A percentile compares a stretch with the other conserved stretches of the same genome.
These are phyloP conservation scores for Coemansia sp. DNA, from an alignment of 192 early-diverging fungal genomes.

Conservation along the genomic window DNA sequence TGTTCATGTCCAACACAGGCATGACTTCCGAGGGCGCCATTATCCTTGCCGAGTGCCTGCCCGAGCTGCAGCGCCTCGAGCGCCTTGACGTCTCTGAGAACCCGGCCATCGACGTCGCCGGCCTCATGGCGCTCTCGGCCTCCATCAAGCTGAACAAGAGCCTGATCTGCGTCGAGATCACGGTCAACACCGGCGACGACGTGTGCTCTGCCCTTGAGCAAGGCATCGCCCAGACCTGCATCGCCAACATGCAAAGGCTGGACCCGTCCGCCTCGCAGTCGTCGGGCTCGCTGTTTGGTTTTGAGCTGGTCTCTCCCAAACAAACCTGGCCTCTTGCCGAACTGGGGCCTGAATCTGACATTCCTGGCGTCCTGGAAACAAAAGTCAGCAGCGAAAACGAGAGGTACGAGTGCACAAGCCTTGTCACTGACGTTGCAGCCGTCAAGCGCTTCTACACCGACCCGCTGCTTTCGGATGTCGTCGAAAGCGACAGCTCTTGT, in stretches of 20 bases:
- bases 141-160: constrained; percentile 78
- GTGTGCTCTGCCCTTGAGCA: constrained; percentile 55
- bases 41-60: constrained; percentile 76
- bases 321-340: constrained; percentile 31
- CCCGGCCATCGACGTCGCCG: constrained; percentile 72
- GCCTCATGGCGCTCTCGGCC: constrained; percentile 78
- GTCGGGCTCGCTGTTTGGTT: constrained; percentile 23
- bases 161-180: constrained; percentile 72
- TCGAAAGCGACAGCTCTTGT: not conserved
- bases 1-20: constrained; percentile 63
- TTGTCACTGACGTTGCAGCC: constrained; percentile 40
- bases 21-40: constrained; percentile 77
- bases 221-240: constrained; percentile 52
- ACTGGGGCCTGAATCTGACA: constrained; percentile 25
- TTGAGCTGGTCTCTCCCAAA: constrained; percentile 25
- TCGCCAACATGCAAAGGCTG: constrained; percentile 56
- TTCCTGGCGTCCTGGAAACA: constrained; percentile 27
- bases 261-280: constrained; percentile 21
- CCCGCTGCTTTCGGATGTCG: not conserved
- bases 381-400: constrained; percentile 39
- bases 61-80: constrained; percentile 66
- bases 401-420: constrained; percentile 29
- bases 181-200: constrained; percentile 54
- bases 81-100: constrained; percentile 79
- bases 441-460: constrained; percentile 22